Evolutionary conservation across 2,329 filamentous ascomycete genomes (phyloP).

Genomic region (Lasiodiplodia gonubiensis): DNA sequence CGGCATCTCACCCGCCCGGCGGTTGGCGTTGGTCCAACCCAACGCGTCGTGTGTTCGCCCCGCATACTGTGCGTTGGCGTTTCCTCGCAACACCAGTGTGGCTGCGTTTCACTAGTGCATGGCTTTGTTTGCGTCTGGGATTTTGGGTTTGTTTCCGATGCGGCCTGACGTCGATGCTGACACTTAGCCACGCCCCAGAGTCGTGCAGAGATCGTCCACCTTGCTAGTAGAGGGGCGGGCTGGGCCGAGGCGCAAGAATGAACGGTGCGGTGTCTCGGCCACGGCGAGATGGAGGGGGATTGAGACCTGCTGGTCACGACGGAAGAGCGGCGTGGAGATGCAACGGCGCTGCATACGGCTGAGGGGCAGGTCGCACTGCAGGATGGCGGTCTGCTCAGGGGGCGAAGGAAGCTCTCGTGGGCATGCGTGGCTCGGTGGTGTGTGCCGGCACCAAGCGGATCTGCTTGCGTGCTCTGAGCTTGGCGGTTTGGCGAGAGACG

Average conservation of each 20-base stretch:
- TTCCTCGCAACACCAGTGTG: neutral
- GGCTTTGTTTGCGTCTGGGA: constrained; percentile 11
- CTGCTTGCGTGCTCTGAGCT: constrained; percentile 26
- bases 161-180: constrained; percentile 6
- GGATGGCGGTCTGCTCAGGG: constrained; percentile 17
- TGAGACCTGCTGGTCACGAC: neutral
- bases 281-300: neutral
- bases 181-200: neutral
- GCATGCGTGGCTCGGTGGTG: neutral
- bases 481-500: constrained; percentile 20
- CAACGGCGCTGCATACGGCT: neutral
- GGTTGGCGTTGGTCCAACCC: neutral
- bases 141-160: constrained; percentile 13
- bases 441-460: constrained; percentile 3
- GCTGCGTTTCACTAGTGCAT: constrained; percentile 4
- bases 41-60: neutral
- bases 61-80: neutral
- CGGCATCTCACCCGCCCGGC: neutral
- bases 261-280: neutral
- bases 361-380: neutral
- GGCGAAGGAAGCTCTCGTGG: neutral
- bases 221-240: neutral
- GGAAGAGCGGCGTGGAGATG: neutral
- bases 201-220: neutral
- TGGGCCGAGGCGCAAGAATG: neutral